Evolutionary conservation across 805 yeast genomes (phyloP).

Genomic region (Debaryomyces tyrocola): DNA sequence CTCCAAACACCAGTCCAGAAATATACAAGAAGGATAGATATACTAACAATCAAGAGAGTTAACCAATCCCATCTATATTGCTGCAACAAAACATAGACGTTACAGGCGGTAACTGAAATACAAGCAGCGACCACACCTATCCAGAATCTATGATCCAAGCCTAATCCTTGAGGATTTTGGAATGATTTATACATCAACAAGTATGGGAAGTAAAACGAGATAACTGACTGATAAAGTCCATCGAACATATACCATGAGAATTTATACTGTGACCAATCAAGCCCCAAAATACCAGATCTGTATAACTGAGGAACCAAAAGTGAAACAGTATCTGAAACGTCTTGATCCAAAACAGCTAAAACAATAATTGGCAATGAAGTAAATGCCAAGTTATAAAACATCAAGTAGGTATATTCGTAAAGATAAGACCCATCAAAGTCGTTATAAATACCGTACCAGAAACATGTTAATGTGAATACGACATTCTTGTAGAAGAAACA

Average conservation of each 20-base stretch:
- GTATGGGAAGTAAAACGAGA: constrained; percentile 70
- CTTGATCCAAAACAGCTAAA: constrained; percentile 74
- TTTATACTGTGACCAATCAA: constrained; percentile 59
- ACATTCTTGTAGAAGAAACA: constrained; percentile 78
- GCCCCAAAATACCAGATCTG: constrained; percentile 62
- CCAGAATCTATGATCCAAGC: constrained; percentile 67
- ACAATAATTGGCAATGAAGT: constrained; percentile 78
- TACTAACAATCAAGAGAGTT: constrained; percentile 47
- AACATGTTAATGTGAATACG: constrained; percentile 68
- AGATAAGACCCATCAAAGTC: constrained; percentile 75
- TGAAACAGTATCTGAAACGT: constrained; percentile 64
- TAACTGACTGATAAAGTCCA: constrained; percentile 69
- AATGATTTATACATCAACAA: constrained; percentile 45
- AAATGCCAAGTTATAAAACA: constrained; percentile 78
- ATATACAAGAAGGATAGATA: constrained; percentile 59
- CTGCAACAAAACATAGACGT: constrained; percentile 63
- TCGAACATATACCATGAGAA: constrained; percentile 66
- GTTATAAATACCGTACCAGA: constrained; percentile 73
- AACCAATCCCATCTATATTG: constrained; percentile 82
- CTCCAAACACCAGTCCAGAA: constrained; percentile 87
- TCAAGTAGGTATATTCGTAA: constrained; percentile 74
- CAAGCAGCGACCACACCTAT: constrained; percentile 64
- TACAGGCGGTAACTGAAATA: constrained; percentile 63
- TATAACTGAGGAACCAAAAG: constrained; percentile 71
- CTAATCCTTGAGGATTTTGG: constrained; percentile 52